Base-by-base conservation (phyloP, 495 filamentous ascomycete genomes). In the Daldinia vernicosa region DNA sequence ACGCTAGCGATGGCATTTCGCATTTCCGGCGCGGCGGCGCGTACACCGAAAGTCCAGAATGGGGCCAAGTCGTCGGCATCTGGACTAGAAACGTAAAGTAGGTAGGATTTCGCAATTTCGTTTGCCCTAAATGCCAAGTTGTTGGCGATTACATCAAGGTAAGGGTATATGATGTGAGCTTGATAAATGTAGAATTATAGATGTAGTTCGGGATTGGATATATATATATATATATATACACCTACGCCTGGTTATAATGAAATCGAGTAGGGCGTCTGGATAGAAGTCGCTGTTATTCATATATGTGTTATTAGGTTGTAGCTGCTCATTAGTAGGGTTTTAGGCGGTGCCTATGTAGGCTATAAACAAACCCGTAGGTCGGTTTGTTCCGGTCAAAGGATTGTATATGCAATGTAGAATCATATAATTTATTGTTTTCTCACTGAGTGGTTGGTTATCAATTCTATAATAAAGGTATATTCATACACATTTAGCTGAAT, bases 21-120 rank as follows among this genome's bases (percentile, higher is more conserved):
- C 43, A 60, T 50, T 19, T n/a, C 58, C 51, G 50, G 60, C 27
- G 47, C 43, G 60, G 60, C 17, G 37, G 54, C 17, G 60, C 19
- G 26, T 33, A 54, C 60, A 64, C 67, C 67, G 67, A 59, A 58
- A 65, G 43, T 56, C 45, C 22, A 59, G 39, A 55, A 60, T 32
- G 28, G 43, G 17, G 7, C 30, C 28, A 64, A 43, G 22, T 22
- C 35, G 28, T n/a, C 64, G 40, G 66, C 19, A 64, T n/a, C 60
- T 30, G 7, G 32, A 26, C 47, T 24, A 15, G 35, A 53, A 22
- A 37, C 17, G 40, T 17, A 30, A 50, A 60, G 63, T 64, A 64
- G 69, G 63, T 64, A 64, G 69, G 59, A 67, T 60, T 59, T 47
- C 24, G 37, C 40, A 72, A 72, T 60, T 24, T 72, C 60, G 50